Conservation (phyloP, 257 asterid species). For the Apocynum venetum region DNA sequence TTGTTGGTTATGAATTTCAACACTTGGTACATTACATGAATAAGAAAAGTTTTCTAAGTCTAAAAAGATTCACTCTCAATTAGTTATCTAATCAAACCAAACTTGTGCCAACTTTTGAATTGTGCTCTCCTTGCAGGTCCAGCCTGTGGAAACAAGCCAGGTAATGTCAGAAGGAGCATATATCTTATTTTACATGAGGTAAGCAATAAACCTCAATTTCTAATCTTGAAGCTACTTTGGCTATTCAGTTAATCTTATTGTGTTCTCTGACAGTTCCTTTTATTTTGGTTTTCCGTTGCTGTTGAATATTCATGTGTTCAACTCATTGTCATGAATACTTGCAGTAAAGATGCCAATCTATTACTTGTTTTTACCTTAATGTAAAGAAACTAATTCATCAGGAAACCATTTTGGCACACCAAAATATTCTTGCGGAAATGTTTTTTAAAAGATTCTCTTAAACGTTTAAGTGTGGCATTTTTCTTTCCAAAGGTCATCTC, state of each 20-base stretch:
- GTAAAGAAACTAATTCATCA: neutral
- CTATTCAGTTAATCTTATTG: neutral
- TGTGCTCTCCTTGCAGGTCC: constrained; percentile 46
- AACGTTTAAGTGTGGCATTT: neutral
- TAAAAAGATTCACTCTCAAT: neutral
- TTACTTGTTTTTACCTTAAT: neutral
- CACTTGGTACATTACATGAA: neutral
- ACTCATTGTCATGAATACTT: neutral
- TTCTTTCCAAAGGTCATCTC: constrained; percentile 46
- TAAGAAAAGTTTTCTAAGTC: neutral
- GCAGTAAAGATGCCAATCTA: neutral
- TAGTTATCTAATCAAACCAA: neutral
- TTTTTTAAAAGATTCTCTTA: neutral
- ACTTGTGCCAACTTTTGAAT: neutral
- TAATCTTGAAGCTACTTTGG: neutral
- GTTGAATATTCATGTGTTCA: neutral
- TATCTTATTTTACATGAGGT: constrained; percentile 85
- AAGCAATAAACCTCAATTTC: constrained; percentile 12
- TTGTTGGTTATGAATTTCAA: neutral
- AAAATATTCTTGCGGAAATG: neutral
- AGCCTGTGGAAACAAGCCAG: constrained; percentile 55
- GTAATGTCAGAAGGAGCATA: constrained; percentile 88
- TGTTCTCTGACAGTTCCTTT: neutral
- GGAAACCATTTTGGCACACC: neutral
- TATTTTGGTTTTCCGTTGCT: neutral